Conservation (phyloP, 192 early-diverging fungal genomes). For the Backusella westeae region DNA sequence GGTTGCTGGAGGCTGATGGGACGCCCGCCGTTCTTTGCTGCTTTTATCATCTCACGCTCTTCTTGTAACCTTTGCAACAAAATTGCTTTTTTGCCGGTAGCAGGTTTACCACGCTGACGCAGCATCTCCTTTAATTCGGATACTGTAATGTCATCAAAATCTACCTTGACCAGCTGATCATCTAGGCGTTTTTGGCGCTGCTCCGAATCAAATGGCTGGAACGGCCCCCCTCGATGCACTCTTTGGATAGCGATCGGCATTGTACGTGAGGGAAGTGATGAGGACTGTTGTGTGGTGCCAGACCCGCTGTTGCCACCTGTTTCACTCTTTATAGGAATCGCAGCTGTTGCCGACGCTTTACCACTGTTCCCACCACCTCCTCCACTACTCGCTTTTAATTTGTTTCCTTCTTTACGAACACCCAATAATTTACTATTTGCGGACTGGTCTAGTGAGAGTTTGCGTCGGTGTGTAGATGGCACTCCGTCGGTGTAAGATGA, state of each 20-base stretch:
- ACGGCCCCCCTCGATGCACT: conserved; percentile 4
- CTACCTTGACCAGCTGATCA: conserved; percentile 57
- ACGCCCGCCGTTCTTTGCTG: conserved; percentile 7
- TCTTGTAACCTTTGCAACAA: conserved; percentile 64
- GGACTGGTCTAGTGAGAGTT: neutral
- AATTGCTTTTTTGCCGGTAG: conserved; percentile 70
- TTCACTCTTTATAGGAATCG: neutral
- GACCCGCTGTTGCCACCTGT: neutral
- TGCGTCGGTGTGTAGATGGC: neutral
- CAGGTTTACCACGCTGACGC: conserved; percentile 63
- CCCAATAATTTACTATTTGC: neutral
- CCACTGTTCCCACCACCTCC: neutral
- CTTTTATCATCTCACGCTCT: conserved; percentile 33
- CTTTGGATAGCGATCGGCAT: conserved; percentile 37
- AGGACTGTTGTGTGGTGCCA: conserved; percentile 6
- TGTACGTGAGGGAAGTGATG: conserved; percentile 26
- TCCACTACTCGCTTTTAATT: neutral
- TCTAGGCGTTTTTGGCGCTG: conserved; percentile 60
- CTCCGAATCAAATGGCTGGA: conserved; percentile 33
- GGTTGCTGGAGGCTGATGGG: neutral
- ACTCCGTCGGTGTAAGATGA: neutral
- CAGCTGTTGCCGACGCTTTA: neutral
- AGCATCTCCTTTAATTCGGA: conserved; percentile 74
- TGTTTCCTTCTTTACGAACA: neutral
- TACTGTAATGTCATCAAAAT: conserved; percentile 77